Evolutionary conservation across 164 flowering plant genomes (phyloP).

Genomic region (Macadamia integrifolia): DNA sequence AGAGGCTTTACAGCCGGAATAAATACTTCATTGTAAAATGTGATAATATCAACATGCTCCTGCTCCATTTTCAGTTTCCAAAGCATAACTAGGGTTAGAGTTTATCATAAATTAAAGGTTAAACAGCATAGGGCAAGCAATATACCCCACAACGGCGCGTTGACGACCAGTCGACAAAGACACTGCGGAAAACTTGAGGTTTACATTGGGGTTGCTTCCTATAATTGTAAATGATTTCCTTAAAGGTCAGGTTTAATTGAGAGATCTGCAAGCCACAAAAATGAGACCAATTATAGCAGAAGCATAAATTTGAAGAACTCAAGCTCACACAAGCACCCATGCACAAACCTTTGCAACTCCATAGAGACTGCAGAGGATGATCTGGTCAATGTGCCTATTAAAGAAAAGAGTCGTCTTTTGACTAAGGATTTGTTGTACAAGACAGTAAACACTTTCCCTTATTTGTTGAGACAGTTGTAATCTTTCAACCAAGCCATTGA

Average conservation of each 20-base stretch:
- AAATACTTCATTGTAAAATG: slow-evolving; percentile 89
- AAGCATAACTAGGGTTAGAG: slow-evolving; percentile 17
- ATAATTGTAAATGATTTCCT: slow-evolving; percentile 80
- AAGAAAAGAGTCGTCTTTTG: slow-evolving; percentile 73
- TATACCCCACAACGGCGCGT: slow-evolving; percentile 67
- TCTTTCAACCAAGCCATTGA: slow-evolving; percentile 93
- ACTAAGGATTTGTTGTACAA: slow-evolving; percentile 72
- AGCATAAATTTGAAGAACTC: neutral
- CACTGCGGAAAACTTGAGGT: slow-evolving; percentile 84
- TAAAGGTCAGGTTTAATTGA: slow-evolving; percentile 67
- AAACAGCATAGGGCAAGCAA: slow-evolving; percentile 8
- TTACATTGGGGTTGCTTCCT: slow-evolving; percentile 91
- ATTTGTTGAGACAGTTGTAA: slow-evolving; percentile 69
- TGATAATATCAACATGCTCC: slow-evolving; percentile 84
- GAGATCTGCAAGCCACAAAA: slow-evolving; percentile 62
- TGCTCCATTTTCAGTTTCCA: slow-evolving; percentile 65
- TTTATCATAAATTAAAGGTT: neutral
- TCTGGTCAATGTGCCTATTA: slow-evolving; percentile 92
- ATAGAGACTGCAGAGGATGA: slow-evolving; percentile 87
- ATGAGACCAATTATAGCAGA: slow-evolving; percentile 1
- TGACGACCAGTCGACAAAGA: slow-evolving; percentile 73
- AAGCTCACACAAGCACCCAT: neutral
- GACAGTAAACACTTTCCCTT: slow-evolving; percentile 76
- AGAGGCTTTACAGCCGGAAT: slow-evolving; percentile 79
- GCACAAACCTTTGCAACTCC: slow-evolving; percentile 87